Evolutionary conservation across 305 asterid genomes (phyloP), one percentile per base, ranked within the genome.

Genomic region (Fraxinus albicans): DNA sequence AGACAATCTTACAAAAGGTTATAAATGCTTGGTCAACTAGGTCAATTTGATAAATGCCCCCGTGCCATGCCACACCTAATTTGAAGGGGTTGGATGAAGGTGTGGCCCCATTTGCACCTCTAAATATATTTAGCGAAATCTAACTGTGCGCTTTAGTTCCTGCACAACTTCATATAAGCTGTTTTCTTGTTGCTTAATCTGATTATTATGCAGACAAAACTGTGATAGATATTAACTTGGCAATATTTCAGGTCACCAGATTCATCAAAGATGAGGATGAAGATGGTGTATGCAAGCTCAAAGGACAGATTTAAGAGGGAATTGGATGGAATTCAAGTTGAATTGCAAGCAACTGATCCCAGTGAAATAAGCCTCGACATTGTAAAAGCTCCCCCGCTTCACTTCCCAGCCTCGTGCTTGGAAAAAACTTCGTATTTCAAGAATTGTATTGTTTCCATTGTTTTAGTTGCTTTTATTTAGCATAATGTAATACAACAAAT

Each of bases 341-440:
- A 85, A 29, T 77, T 85, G 72, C 88, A 82, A 44, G 86, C 86
- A 33, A 83, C 88, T 7, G 88, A 86, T 70, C 86, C 88, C 63
- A 83, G 84, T 78, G 86, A 86, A 83, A 86, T 86, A 86, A 86
- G 88, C 86, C 78, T 86, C 35, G 86, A 86, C 83, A 83, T 83
- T 63, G 70, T 83, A 15, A 86, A 86, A 72, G 70, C 82, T 42
- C 29, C 67, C 79, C 8, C 2, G 25, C 67, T 55, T 76, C 74
- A 67, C 35, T 67, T 27, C 36, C n/a, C 73, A 4, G 29, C 17
- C 73, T 15, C 58, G 1, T 0, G 13, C 31, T 6, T 31, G 1
- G 10, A 17, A 7, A 60, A 60, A 60, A 19, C 8, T 19, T 1
- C 9, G 15, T 21, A 19, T 60, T 60, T 60, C 72, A 27, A 27